These are phyloP conservation scores for Trichoderma asperellum DNA, from an alignment of 2,329 filamentous ascomycete genomes.

Conservation along the genomic window DNA sequence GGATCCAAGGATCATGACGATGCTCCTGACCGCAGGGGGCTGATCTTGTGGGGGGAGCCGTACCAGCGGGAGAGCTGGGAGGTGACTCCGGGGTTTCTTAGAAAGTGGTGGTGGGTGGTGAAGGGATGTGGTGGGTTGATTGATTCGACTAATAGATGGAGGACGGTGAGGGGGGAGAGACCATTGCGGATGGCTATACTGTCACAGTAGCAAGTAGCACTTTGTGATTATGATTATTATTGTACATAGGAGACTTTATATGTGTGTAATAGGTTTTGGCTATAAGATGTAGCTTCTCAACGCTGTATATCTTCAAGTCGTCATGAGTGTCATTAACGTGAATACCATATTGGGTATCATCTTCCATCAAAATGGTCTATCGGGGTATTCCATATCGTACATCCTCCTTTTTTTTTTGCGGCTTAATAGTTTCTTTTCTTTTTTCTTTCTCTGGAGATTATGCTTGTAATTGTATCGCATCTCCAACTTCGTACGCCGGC, in stretches of 20 bases:
- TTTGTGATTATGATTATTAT: not conserved
- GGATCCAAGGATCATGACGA: not conserved
- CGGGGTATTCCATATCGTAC: not conserved
- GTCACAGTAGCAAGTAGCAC: not conserved
- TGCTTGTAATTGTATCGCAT: conserved; percentile 6
- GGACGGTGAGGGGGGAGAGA: conserved; percentile 33
- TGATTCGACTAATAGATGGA: conserved; percentile 33
- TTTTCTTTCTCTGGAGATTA: not conserved
- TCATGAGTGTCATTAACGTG: conserved; percentile 4
- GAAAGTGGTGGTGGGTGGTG: conserved; percentile 34
- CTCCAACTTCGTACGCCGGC: conserved; percentile 11
- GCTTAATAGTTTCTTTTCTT: not conserved
- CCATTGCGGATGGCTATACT: conserved; percentile 10
- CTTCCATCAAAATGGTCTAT: not conserved
- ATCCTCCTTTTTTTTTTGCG: not conserved
- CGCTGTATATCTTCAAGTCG: not conserved
- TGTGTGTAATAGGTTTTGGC: not conserved
- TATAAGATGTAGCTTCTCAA: not conserved
- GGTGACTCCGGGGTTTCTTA: conserved; percentile 33
- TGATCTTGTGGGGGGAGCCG: conserved; percentile 37
- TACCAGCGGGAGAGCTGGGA: conserved; percentile 34
- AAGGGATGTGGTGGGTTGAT: conserved; percentile 33
- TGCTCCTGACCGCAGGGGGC: conserved; percentile 19
- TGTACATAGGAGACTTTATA: not conserved
- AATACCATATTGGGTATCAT: conserved; percentile 11